Percentiles rank a stretch among this genome's conserved stretches.
Conservation (phyloP, 768 basidiomycete species). For the Phlebiopsis gigantea region DNA sequence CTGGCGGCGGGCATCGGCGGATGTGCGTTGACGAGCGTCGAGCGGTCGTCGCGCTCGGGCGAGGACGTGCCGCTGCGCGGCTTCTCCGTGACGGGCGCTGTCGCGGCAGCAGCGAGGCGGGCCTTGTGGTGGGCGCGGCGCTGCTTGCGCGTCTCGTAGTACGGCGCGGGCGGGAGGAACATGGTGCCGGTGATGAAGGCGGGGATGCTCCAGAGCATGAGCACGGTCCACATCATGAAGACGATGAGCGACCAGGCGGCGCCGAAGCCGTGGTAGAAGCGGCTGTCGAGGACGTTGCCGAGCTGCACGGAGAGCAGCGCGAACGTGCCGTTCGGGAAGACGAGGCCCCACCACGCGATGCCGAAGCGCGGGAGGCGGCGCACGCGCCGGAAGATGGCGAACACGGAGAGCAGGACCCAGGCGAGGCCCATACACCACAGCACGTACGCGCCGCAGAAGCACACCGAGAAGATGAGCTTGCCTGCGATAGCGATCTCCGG, state of each 20-base stretch:
- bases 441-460: slow-evolving; percentile 41
- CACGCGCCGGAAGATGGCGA: slow-evolving; percentile 29
- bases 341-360: slow-evolving; percentile 5
- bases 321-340: slow-evolving; percentile 28
- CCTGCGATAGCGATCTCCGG: slow-evolving; percentile 32
- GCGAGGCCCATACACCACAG: slow-evolving; percentile 29
- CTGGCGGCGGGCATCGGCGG: not conserved
- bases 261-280: slow-evolving; percentile 44
- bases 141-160: not conserved
- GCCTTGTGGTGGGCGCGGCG: not conserved
- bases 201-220: slow-evolving; percentile 39
- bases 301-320: slow-evolving; percentile 41
- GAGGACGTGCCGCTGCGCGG: not conserved
- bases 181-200: slow-evolving; percentile 41
- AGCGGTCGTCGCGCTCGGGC: slow-evolving; percentile 6
- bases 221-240: slow-evolving; percentile 37
- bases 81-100: not conserved
- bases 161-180: slow-evolving; percentile 24
- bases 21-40: not conserved
- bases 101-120: not conserved
- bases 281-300: slow-evolving; percentile 37
- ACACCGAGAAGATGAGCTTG: slow-evolving; percentile 36
- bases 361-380: slow-evolving; percentile 23
- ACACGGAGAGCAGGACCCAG: slow-evolving; percentile 40
- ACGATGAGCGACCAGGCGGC: slow-evolving; percentile 39